phyloP scores from a whole-genome alignment of 495 filamentous ascomycete species.

The Astrothelium subdiscretum region DNA sequence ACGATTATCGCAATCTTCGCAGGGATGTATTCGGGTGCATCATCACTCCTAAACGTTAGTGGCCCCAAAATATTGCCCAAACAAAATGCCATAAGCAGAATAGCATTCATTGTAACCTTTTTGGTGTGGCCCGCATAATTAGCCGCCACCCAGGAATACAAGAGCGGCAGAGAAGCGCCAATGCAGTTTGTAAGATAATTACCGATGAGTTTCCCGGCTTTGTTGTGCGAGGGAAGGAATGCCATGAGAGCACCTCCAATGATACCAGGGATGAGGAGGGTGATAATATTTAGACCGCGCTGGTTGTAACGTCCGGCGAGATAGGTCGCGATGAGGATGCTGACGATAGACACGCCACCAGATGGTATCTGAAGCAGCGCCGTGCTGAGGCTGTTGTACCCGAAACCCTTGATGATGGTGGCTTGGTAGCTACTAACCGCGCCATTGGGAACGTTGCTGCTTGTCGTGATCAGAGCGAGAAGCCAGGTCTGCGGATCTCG shows the following conservation, averaged over 20 bases:
- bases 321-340: slow-evolving; percentile 6
- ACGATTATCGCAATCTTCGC: slow-evolving; percentile 51
- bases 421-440: slow-evolving; percentile 13
- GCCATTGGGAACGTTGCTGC: slow-evolving; percentile 7
- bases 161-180: slow-evolving; percentile 32
- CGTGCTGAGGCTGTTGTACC: slow-evolving; percentile 5
- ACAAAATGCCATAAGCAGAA: slow-evolving; percentile 25
- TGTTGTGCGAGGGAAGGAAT: slow-evolving; percentile 39
- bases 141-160: slow-evolving; percentile 31
- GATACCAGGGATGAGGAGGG: slow-evolving; percentile 4
- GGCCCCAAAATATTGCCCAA: slow-evolving; percentile 54
- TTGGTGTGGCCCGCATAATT: slow-evolving; percentile 47
- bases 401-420: slow-evolving; percentile 14
- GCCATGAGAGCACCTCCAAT: slow-evolving; percentile 11
- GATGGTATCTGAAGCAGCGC: slow-evolving; percentile 15
- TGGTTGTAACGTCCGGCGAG: slow-evolving; percentile 2
- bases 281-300: slow-evolving; percentile 3
- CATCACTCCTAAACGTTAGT: slow-evolving; percentile 48
- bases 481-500: slow-evolving; percentile 15
- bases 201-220: slow-evolving; percentile 45
- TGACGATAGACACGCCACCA: slow-evolving; percentile 8
- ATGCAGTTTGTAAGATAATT: slow-evolving; percentile 53
- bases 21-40: slow-evolving; percentile 48
- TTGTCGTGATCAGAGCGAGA: slow-evolving; percentile 18
- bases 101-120: not conserved